Evolutionary conservation across 257 asterid species (phyloP), one percentile per base, ranked within the genome.

Genomic region (Solanum chiquidenum): DNA sequence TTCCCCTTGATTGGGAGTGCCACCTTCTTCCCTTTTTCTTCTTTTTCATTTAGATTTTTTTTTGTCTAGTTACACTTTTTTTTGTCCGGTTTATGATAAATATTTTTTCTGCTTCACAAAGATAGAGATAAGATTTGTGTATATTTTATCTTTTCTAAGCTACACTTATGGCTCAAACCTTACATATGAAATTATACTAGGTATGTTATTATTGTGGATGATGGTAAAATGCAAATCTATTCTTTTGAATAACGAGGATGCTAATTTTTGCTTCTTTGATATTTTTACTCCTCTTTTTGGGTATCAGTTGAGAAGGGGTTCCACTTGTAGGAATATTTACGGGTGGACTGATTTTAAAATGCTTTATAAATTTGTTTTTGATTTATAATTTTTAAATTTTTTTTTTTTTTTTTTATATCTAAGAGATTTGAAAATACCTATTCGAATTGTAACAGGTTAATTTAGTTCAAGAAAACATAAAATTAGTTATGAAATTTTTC

Each of bases 41-140:
- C 16, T n/a, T 38, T 34, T 75, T 77, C 9, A 25, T 42, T 34
- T 79, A 13, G 20, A 7, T 4, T 7, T 25, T 79, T 9, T 42
- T 75, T 6, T n/a, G 29, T 60, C 29, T 60, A 3, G 10, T 23
- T 21, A 60, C 6, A 4, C 12, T 58, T 55, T 7, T 60, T 58
- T 60, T 23, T 21, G 4, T 10, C 1, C 2, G 14, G 7, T 23
- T 1, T 64, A n/a, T 21, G 1, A n/a, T 2, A n/a, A n/a, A 64
- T 0, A n/a, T 64, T 0, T 4, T 25, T 11, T 62, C 1, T 10
- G 1, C 0, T 2, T 23, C 0, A 62, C 1, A 10, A 23, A 62
- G 0, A 62, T 62, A 62, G 31, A 62, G 31, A n/a, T 62, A 62
- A 62, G 3, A 62, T 62, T 62, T 62, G 16, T 10, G 0, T 9